These are phyloP conservation scores for Debaryomycetaceae sp. DNA, from an alignment of 1,139 yeast genomes.

Conservation along the genomic window DNA sequence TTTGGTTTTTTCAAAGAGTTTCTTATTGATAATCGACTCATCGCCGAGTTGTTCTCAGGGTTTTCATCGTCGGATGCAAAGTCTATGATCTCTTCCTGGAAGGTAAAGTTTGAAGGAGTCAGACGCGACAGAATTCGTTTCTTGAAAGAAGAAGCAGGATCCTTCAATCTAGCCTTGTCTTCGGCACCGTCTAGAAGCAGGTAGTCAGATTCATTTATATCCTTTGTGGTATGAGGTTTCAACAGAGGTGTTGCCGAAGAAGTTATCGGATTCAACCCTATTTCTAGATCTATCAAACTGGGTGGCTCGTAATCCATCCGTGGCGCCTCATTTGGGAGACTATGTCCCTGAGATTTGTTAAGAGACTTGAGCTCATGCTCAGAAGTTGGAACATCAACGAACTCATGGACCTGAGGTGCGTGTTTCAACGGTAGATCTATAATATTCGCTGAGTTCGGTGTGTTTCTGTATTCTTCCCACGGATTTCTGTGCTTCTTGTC, in stretches of 20 bases:
- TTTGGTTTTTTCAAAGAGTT: slow-evolving; percentile 37
- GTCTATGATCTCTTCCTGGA: slow-evolving; percentile 46
- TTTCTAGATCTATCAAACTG: slow-evolving; percentile 36
- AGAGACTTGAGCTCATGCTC: neutral
- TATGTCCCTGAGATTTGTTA: neutral
- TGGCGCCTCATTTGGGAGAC: neutral
- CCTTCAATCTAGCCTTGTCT: slow-evolving; percentile 1
- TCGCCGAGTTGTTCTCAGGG: slow-evolving; percentile 33
- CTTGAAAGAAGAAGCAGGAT: slow-evolving; percentile 26
- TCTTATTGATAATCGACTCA: slow-evolving; percentile 43
- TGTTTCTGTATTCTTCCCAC: slow-evolving; percentile 1
- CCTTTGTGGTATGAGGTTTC: slow-evolving; percentile 10
- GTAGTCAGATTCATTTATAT: neutral
- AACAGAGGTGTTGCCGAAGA: slow-evolving; percentile 23
- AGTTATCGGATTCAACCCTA: slow-evolving; percentile 33
- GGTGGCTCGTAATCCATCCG: neutral
- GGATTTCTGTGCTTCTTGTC: slow-evolving; percentile 15
- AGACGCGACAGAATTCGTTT: slow-evolving; percentile 31
- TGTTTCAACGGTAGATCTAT: neutral
- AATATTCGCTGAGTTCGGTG: neutral
- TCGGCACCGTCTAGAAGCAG: neutral
- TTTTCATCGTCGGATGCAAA: slow-evolving; percentile 50
- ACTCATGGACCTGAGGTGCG: neutral
- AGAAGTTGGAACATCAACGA: neutral
- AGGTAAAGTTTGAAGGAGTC: slow-evolving; percentile 29